Base-by-base conservation (phyloP, 441 rosid genomes). In the Populus tomentosa region DNA sequence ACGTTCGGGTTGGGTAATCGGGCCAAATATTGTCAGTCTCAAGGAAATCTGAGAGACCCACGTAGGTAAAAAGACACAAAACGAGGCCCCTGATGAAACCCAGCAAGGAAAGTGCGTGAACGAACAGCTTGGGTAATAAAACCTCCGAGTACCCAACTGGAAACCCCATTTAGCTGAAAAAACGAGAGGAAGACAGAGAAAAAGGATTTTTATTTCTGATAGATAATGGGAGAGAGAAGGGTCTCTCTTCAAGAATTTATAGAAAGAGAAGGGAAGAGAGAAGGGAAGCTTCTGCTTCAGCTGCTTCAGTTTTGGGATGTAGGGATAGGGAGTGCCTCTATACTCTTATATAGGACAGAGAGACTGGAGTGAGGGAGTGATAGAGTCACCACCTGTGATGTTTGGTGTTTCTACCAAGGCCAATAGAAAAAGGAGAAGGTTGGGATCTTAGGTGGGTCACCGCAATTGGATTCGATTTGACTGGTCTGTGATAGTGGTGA, bases 111-210 rank as follows among this genome's bases (percentile, higher is more conserved):
- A 94, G 92, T 5, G 89, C 71, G 80, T 89, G 93, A 10, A 93
- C 90, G 75, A 93, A 90, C 32, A 91, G 81, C 80, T 86, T 91
- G 5, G 97, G 98, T 75, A 91, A 72, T 81, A 89, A 88, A 10
- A 94, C 92, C 62, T 94, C 95, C 4, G 94, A 83, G 86, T 89
- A 92, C 16, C 91, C 95, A 30, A 91, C 92, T 5, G 98, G 97
- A 78, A 94, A 94, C 1, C 98, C 98, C 97, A 94, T 92, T 70
- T 68, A 40, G 24, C 30, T 20, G 71, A 7, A 10, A 35, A 14
- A 69, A 28, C 3, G 10, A 24, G 10, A 32, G 36, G 46, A 69
- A 74, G 63, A 63, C 4, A 33, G 72, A 56, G 67, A 42, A 70
- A 23, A 2, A 36, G 79, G 65, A 24, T 24, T 61, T 30, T 50